Percentiles rank a stretch among this genome's conserved stretches.
Evolutionary conservation across 805 yeast genomes (phyloP).

Genomic region (Sugiyamaella smithiae): DNA sequence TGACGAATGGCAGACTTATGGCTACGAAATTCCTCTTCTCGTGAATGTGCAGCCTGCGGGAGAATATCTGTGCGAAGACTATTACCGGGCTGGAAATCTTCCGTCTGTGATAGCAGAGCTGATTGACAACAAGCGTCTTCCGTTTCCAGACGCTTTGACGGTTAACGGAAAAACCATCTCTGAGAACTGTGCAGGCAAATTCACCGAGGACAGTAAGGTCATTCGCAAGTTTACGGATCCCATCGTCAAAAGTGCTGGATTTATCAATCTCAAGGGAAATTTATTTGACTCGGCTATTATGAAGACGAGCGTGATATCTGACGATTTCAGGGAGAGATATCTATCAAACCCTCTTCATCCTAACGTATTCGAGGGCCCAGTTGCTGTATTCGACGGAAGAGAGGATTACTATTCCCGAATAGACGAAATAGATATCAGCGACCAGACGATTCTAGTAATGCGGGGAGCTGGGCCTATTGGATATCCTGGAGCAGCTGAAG

Average conservation of each 20-base stretch:
- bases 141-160: constrained; percentile 53
- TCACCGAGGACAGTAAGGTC: constrained; percentile 21
- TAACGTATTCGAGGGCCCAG: constrained; percentile 29
- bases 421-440: constrained; percentile 22
- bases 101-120: constrained; percentile 27
- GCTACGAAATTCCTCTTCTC: constrained; percentile 79
- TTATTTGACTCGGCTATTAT: constrained; percentile 31
- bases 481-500: constrained; percentile 31
- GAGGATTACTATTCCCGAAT: constrained; percentile 29
- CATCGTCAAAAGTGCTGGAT: constrained; percentile 25
- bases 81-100: constrained; percentile 28
- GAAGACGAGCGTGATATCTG: constrained; percentile 30
- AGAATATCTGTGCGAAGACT: constrained; percentile 56
- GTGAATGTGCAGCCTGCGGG: constrained; percentile 95
- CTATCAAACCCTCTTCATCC: constrained; percentile 28
- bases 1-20: constrained; percentile 86
- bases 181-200: constrained; percentile 19
- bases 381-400: constrained; percentile 30
- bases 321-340: constrained; percentile 24
- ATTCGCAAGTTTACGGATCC: constrained; percentile 20
- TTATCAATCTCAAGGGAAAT: constrained; percentile 28
- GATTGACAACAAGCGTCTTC: constrained; percentile 18
- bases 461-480: constrained; percentile 31
- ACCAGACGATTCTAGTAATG: constrained; percentile 26
- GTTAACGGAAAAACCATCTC: constrained; percentile 89